Conservation (phyloP, 768 basidiomycete genomes). For the Tulasnella sp. region DNA sequence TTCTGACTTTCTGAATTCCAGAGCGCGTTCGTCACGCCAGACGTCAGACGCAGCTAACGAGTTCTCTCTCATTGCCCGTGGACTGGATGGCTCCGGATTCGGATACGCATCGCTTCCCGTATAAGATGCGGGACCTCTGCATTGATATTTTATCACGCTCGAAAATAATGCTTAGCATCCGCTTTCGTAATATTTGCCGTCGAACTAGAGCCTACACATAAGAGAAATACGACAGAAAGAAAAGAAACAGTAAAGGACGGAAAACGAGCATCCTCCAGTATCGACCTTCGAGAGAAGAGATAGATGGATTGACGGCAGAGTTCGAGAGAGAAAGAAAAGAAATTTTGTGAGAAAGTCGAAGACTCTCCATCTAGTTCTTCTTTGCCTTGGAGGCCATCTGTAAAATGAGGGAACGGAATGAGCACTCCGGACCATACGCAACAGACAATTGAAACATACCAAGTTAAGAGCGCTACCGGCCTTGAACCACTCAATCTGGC, state of each 20-base stretch:
- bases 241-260: background rate
- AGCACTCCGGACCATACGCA: background rate
- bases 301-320: background rate
- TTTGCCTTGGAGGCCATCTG: conserved; percentile 64
- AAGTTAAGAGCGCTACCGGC: conserved; percentile 89
- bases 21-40: conserved; percentile 58
- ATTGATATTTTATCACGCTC: background rate
- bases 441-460: conserved; percentile 27
- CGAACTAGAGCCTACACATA: background rate
- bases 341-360: background rate
- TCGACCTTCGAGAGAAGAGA: background rate
- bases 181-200: background rate
- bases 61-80: conserved; percentile 74
- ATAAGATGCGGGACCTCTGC: background rate
- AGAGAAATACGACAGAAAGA: background rate
- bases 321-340: conserved; percentile 3
- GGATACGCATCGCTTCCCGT: conserved; percentile 44
- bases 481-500: conserved; percentile 98
- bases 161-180: background rate
- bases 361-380: conserved; percentile 15
- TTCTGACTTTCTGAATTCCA: conserved; percentile 20
- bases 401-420: background rate
- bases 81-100: conserved; percentile 74
- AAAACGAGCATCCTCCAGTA: background rate
- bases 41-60: conserved; percentile 79